phyloP scores from a whole-genome alignment of 441 rosid species.

The Eugenia klotzschiana region DNA sequence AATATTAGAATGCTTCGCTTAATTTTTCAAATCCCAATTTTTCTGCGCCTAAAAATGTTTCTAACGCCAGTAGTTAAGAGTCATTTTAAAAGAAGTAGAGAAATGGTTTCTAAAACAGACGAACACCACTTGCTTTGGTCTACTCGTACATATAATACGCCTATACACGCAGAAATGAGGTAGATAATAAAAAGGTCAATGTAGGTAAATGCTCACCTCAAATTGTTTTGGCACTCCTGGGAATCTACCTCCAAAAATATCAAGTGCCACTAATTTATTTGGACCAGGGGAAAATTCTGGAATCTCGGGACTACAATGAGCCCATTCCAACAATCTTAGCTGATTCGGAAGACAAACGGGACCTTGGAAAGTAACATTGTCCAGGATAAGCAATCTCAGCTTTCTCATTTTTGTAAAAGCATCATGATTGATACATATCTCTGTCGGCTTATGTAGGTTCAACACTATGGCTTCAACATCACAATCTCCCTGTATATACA shows the following conservation, averaged over 20 bases:
- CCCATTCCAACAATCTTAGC: neutral
- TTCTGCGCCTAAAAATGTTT: neutral
- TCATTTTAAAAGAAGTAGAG: neutral
- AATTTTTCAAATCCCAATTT: neutral
- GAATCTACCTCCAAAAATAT: neutral
- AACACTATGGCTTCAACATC: neutral
- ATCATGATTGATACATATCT: neutral
- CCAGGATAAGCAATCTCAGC: neutral
- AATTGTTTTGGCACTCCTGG: neutral
- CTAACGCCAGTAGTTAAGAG: neutral
- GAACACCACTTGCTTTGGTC: neutral
- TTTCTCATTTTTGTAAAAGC: neutral
- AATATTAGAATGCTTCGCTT: neutral
- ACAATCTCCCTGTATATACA: neutral
- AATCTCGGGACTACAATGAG: accelerated
- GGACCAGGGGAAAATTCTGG: neutral
- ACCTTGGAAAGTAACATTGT: neutral
- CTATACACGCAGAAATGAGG: neutral
- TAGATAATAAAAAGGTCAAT: neutral
- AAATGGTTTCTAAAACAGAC: neutral
- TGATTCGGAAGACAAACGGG: accelerated
- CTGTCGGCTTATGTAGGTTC: accelerated
- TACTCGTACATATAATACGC: neutral
- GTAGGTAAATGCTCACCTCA: neutral
- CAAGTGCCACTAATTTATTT: neutral